Evolutionary conservation across 2,329 filamentous ascomycete genomes (phyloP).

Genomic region (Dactylellina haptotyla): DNA sequence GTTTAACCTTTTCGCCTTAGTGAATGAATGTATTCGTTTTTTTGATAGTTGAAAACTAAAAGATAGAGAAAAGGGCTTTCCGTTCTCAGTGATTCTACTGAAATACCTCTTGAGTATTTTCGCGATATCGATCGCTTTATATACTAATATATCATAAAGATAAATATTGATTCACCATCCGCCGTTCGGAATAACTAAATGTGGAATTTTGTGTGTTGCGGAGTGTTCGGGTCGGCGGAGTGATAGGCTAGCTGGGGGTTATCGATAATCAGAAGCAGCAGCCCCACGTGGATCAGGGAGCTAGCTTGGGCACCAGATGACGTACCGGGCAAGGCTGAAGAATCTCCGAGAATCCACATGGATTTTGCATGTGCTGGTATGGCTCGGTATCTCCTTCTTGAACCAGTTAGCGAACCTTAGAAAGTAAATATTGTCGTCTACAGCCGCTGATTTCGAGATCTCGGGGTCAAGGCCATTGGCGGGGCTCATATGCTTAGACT

Average conservation of each 20-base stretch:
- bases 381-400: not conserved
- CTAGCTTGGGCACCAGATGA: too few relatives aligned
- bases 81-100: too few relatives aligned
- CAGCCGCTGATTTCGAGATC: too few relatives aligned
- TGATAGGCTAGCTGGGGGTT: constrained; percentile 12
- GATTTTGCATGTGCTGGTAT: not conserved
- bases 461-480: too few relatives aligned
- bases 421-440: too few relatives aligned
- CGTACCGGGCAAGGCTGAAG: constrained; percentile 23
- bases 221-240: constrained; percentile 2
- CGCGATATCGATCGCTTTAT: too few relatives aligned
- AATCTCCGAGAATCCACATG: not conserved
- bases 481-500: not conserved
- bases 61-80: not conserved
- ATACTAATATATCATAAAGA: not conserved
- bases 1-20: too few relatives aligned
- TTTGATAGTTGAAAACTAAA: not conserved
- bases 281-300: not conserved
- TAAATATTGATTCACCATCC: too few relatives aligned
- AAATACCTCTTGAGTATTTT: too few relatives aligned
- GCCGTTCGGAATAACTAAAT: not conserved
- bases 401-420: not conserved
- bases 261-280: constrained; percentile 6
- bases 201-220: constrained; percentile 52
- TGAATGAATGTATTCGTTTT: too few relatives aligned